Evolutionary conservation across 176 grass and related monocot genomes (phyloP).

Genomic region (sorghum (Sorghum bicolor)): Sorghum_bicolor_NCBIv3 NC_012871.2:67348001-67348500

Average conservation of each 20-base stretch:
- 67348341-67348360: not conserved
- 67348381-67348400: not conserved
- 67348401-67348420: constrained; percentile 58
- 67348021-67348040: not conserved
- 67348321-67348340: not conserved
- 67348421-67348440: constrained; percentile 82
- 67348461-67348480: constrained; percentile 51
- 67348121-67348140: not conserved
- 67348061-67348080: not conserved
- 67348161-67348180: not conserved
- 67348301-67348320: constrained; percentile 7
- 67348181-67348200: constrained; percentile 68
- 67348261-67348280: constrained; percentile 57
- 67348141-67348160: not conserved
- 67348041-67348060: not conserved
- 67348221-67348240: constrained; percentile 72
- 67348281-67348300: constrained; percentile 61
- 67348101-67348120: not conserved
- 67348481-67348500: constrained; percentile 67
- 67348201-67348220: constrained; percentile 64
- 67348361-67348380: not conserved
- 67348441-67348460: constrained; percentile 48
- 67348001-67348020: not conserved
- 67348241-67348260: constrained; percentile 70
- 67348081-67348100: not conserved